Evolutionary conservation across 2,329 filamentous ascomycete species (phyloP).

Genomic region (Sphaerulina musiva): DNA sequence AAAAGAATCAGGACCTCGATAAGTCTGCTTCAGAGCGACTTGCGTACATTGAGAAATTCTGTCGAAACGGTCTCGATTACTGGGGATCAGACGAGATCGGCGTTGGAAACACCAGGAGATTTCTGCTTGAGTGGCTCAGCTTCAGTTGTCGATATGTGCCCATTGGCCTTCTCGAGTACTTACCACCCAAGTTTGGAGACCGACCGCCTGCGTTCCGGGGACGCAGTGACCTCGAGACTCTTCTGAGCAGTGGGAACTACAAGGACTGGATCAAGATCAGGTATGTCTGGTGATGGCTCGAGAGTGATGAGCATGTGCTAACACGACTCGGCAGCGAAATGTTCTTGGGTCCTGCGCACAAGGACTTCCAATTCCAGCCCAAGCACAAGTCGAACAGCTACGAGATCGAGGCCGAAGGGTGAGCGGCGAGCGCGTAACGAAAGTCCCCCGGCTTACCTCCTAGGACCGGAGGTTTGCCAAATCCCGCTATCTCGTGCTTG

Average conservation of each 20-base stretch:
- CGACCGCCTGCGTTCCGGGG: conserved; percentile 77
- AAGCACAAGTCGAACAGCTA: conserved; percentile 97
- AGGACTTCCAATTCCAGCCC: conserved; percentile 87
- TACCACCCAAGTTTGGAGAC: conserved; percentile 85
- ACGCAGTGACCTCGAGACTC: conserved; percentile 85
- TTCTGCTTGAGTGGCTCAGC: conserved; percentile 91
- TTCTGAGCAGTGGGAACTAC: conserved; percentile 84
- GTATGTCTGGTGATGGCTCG: conserved; percentile 43
- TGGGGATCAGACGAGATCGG: conserved; percentile 97
- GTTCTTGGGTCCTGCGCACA: conserved; percentile 87
- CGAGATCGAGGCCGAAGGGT: conserved; percentile 68
- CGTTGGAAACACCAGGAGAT: conserved; percentile 80
- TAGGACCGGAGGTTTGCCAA: not conserved
- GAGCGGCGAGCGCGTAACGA: too few species aligned
- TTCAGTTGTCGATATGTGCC: conserved; percentile 91
- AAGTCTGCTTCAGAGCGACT: conserved; percentile 87
- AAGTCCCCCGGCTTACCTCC: too few species aligned
- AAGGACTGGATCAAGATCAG: conserved; percentile 98
- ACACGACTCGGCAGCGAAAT: conserved; percentile 63
- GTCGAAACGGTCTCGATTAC: conserved; percentile 70
- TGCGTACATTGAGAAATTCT: conserved; percentile 79
- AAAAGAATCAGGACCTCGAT: conserved; percentile 85
- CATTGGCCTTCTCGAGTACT: conserved; percentile 75
- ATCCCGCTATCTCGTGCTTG: not conserved
- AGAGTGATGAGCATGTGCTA: not conserved